A percentile compares a stretch with the other conserved stretches of the same genome.
These are phyloP conservation scores for Croton setiger DNA, from an alignment of 441 rosid genomes.

Conservation along the genomic window DNA sequence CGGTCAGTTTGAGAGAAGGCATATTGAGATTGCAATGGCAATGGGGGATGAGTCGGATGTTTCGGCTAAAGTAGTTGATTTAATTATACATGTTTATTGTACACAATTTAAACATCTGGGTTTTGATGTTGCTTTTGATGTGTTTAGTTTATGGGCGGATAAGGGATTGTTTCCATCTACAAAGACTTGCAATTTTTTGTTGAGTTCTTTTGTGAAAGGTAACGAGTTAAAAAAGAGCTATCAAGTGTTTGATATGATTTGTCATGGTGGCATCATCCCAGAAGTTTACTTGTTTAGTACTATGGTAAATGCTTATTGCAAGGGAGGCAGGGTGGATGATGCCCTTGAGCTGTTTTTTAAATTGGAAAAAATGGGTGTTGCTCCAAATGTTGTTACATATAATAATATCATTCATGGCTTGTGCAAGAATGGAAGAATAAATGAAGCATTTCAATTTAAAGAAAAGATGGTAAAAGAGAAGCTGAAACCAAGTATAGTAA, in stretches of 20 bases:
- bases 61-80: slow-evolving; percentile 43
- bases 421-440: slow-evolving; percentile 49
- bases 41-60: slow-evolving; percentile 32
- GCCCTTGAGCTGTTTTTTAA: slow-evolving; percentile 49
- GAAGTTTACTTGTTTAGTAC: slow-evolving; percentile 63
- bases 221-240: slow-evolving; percentile 49
- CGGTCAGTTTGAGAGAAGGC: slow-evolving; percentile 18
- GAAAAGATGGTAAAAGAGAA: slow-evolving; percentile 52
- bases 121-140: slow-evolving; percentile 46
- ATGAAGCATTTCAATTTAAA: slow-evolving; percentile 54
- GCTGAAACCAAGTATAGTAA: slow-evolving; percentile 51
- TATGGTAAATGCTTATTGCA: slow-evolving; percentile 68
- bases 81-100: slow-evolving; percentile 55
- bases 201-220: slow-evolving; percentile 58
- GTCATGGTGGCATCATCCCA: slow-evolving; percentile 32
- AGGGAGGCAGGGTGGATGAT: slow-evolving; percentile 54
- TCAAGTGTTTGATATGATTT: slow-evolving; percentile 47
- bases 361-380: slow-evolving; percentile 49
- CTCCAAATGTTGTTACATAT: slow-evolving; percentile 67
- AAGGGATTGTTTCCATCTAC: slow-evolving; percentile 59
- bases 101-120: slow-evolving; percentile 56
- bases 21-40: slow-evolving; percentile 42
- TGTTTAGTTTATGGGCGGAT: slow-evolving; percentile 37
- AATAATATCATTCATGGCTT: slow-evolving; percentile 71
- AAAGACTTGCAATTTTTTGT: slow-evolving; percentile 58